Conservation (phyloP, 2,329 filamentous ascomycete species). For the Sarocladium oryzae region DNA sequence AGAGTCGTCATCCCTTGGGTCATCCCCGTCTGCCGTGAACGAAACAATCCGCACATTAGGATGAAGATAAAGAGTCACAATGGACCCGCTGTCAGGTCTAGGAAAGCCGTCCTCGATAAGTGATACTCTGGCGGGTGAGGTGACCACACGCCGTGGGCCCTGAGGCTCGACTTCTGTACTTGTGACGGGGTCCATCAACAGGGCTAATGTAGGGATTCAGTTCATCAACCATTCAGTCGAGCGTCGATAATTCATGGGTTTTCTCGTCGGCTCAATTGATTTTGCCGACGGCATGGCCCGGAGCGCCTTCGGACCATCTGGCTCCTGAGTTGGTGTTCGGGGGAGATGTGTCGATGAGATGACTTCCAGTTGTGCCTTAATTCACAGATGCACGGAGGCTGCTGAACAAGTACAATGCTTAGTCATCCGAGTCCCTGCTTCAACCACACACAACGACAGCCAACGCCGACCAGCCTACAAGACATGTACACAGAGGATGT, state of each 20-base stretch:
- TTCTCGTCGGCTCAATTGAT: no score
- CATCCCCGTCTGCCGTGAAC: constrained; percentile 36
- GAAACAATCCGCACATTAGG: constrained; percentile 62
- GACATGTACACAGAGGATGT: no score
- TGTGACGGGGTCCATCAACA: neutral
- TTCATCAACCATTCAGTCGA: no score
- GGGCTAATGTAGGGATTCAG: no score
- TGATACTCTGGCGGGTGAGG: neutral
- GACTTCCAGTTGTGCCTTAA: no score
- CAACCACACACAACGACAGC: no score
- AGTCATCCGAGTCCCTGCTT: neutral
- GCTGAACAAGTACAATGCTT: no score
- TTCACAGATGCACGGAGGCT: no score
- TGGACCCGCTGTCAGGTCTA: constrained; percentile 14
- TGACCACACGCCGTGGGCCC: constrained; percentile 10
- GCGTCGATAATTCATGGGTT: no score
- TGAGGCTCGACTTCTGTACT: neutral
- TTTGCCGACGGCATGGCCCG: neutral
- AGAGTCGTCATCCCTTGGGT: constrained; percentile 8
- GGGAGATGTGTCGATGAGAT: neutral
- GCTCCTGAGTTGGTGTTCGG: neutral
- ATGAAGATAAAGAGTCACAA: constrained; percentile 71
- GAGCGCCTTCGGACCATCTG: neutral
- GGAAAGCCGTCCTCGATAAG: neutral
- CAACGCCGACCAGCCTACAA: no score